Evolutionary conservation across 1,139 yeast species (phyloP).

Genomic region (Keqinozyma sinolaborantium): DNA sequence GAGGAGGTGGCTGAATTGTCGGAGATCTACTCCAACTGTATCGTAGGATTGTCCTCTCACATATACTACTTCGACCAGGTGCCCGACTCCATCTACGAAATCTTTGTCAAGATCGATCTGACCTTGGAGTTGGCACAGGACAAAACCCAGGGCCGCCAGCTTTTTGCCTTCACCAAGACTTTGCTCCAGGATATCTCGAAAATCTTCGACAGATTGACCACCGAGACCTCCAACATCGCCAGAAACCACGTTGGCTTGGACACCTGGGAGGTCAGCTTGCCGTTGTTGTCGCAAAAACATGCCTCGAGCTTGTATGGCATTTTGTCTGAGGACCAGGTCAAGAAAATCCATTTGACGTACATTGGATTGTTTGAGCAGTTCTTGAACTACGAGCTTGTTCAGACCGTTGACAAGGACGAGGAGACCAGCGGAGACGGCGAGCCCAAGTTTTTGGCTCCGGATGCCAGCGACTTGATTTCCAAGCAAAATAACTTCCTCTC

Average conservation of each 20-base stretch:
- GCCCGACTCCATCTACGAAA: slow-evolving; percentile 67
- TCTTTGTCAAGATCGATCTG: slow-evolving; percentile 38
- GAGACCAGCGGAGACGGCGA: slow-evolving; percentile 6
- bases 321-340: slow-evolving; percentile 22
- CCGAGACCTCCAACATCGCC: slow-evolving; percentile 29
- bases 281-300: slow-evolving; percentile 26
- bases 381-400: slow-evolving; percentile 27
- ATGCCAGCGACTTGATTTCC: slow-evolving; percentile 35
- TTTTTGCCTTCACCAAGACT: slow-evolving; percentile 23
- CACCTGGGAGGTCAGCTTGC: slow-evolving; percentile 41
- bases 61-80: slow-evolving; percentile 77
- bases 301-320: slow-evolving; percentile 6
- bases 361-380: slow-evolving; percentile 32
- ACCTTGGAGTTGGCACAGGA: slow-evolving; percentile 22
- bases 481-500: slow-evolving; percentile 33
- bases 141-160: slow-evolving; percentile 11
- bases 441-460: slow-evolving; percentile 30
- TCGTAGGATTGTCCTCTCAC: slow-evolving; percentile 65
- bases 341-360: slow-evolving; percentile 29
- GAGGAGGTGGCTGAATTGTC: slow-evolving; percentile 24
- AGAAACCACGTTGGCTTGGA: slow-evolving; percentile 42
- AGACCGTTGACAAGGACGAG: slow-evolving; percentile 5
- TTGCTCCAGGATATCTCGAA: slow-evolving; percentile 30
- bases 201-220: slow-evolving; percentile 29
- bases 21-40: slow-evolving; percentile 39